phyloP scores from a whole-genome alignment of 108 stramenopile genomes.

The Skeletonema grethae region DNA sequence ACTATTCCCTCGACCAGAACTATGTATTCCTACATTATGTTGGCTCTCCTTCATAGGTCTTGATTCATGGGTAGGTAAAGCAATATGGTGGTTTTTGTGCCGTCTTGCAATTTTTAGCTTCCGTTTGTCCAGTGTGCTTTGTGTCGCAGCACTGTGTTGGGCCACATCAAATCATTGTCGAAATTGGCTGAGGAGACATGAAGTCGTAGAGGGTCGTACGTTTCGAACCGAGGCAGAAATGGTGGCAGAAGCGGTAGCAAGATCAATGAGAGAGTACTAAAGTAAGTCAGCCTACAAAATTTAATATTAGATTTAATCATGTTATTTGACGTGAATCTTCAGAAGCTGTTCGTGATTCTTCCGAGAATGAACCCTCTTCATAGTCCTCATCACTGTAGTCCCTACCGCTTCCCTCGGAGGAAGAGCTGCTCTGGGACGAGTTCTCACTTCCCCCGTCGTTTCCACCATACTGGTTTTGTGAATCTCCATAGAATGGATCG shows the following conservation, averaged over 20 bases:
- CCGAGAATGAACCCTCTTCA: neutral
- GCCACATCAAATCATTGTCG: neutral
- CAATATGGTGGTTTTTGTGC: neutral
- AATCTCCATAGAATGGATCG: conserved; percentile 50
- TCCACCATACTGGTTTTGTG: conserved; percentile 26
- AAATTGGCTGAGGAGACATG: neutral
- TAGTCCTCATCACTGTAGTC: neutral
- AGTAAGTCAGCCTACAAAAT: neutral
- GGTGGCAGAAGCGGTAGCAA: neutral
- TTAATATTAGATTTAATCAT: neutral
- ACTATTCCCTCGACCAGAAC: neutral
- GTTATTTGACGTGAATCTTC: neutral
- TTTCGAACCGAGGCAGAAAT: neutral
- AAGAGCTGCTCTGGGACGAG: neutral
- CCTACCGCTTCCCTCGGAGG: neutral
- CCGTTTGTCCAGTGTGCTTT: neutral
- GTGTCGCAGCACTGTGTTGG: neutral
- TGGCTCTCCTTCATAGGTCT: conserved; percentile 5
- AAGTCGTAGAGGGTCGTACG: neutral
- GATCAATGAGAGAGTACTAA: conserved; percentile 1
- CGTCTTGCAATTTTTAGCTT: neutral
- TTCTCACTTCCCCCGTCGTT: conserved; percentile 9
- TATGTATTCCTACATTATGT: conserved; percentile 2
- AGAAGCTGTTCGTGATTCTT: conserved; percentile 2
- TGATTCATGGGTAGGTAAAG: neutral